A percentile compares a stretch with the other conserved stretches of the same genome.
These are phyloP conservation scores for Puccinia hordei DNA, from an alignment of 1,284 basidiomycete genomes.

Conservation along the genomic window DNA sequence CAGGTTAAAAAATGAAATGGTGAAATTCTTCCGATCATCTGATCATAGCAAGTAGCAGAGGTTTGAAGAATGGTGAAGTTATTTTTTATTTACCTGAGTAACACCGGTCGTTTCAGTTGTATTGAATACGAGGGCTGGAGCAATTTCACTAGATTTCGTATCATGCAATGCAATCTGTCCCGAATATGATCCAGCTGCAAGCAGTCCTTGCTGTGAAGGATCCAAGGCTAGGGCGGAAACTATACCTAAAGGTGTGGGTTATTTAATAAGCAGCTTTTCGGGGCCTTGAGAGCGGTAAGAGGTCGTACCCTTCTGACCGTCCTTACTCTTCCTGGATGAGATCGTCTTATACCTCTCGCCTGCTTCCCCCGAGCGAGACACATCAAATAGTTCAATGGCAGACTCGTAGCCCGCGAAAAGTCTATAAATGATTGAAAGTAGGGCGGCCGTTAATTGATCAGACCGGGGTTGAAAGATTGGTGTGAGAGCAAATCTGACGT, in stretches of 20 bases:
- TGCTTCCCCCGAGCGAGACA: constrained; percentile 68
- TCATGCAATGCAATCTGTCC: constrained; percentile 75
- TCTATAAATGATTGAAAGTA: constrained; percentile 61
- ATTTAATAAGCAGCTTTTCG: background rate
- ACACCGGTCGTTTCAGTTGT: constrained; percentile 64
- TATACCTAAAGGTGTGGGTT: constrained; percentile 66
- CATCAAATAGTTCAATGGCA: constrained; percentile 83
- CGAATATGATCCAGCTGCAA: constrained; percentile 68
- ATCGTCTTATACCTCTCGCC: constrained; percentile 74
- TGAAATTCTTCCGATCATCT: background rate
- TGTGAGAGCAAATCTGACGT: constrained; percentile 63
- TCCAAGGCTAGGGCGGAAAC: constrained; percentile 79
- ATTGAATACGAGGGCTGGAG: constrained; percentile 46
- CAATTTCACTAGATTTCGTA: constrained; percentile 64
- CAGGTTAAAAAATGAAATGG: background rate
- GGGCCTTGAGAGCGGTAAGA: constrained; percentile 32
- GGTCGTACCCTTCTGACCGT: constrained; percentile 75
- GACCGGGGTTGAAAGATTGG: background rate
- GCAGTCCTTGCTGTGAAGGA: constrained; percentile 69
- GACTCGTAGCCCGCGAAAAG: constrained; percentile 86
- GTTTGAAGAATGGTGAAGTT: no score
- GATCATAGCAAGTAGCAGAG: background rate
- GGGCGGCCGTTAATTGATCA: background rate
- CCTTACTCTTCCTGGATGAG: constrained; percentile 74
- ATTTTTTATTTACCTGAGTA: constrained; percentile 67